Evolutionary conservation across 2,329 filamentous ascomycete genomes (phyloP), one percentile per base, ranked within the genome.

Genomic region (Pestalotiopsis sp.): DNA sequence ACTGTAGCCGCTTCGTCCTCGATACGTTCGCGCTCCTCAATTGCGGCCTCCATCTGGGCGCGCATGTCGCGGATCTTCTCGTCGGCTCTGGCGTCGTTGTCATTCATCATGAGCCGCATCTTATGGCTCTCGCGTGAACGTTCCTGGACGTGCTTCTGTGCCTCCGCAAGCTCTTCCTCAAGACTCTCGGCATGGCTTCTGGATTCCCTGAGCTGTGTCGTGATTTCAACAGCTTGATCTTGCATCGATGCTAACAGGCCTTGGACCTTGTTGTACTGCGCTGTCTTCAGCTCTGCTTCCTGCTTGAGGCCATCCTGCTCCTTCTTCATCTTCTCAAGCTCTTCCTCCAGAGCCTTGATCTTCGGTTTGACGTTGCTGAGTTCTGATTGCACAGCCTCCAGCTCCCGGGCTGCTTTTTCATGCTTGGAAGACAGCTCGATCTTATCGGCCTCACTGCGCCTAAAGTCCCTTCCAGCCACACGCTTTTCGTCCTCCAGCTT

Each of bases 1-100:
- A 93, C 86, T 0, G 90, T 92, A 75, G 90, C 93, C 2, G 94
- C 91, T 81, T 98, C 95, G 71, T 98, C 95, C 80, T 99, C 95
- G 2, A 94, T 91, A 2, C 94, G 90, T 78, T 99, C 96, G 20
- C 96, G 90, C 80, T 99, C 96, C 78, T 98, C 95, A n/a, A 97
- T 87, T 0, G 95, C 95, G 1, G 93, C 86, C 75, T 98, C 95
- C 86, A 98, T 91, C 2, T 92, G 90, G 68, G 93, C 90, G 66
- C 93, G 92, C 90, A 97, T 96, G 72, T 98, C 95, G 36, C 93
- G 90, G 20, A 97, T 89, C 76, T 94, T 93, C 70, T 85, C 85
- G 72, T 98, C 95, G 1, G 95, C 91, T 11, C 93, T 88, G 69
- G 92, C 89, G 78, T 98, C 94, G 9, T 95, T 93, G 72, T 98